Conservation (phyloP, 768 basidiomycete species). For the Amanita inopinata region DNA sequence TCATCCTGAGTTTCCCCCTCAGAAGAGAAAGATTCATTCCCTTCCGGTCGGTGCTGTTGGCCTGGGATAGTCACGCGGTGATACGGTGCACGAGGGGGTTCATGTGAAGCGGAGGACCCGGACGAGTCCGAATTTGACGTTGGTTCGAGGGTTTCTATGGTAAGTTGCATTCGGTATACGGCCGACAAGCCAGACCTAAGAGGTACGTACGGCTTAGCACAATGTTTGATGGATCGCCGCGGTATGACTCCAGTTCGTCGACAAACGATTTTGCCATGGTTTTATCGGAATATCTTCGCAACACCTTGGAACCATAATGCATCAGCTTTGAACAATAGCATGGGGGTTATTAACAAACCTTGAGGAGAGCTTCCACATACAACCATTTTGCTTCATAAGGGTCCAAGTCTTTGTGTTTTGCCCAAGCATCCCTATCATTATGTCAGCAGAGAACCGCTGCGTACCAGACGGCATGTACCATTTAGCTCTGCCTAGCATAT, state of each 20-base stretch:
- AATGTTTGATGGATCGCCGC: conserved; percentile 55
- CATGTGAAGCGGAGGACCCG: conserved; percentile 49
- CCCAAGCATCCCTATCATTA: conserved; percentile 80
- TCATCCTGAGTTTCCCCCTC: conserved; percentile 47
- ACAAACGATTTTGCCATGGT: conserved; percentile 68
- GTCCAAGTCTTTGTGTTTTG: conserved; percentile 80
- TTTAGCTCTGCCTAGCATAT: conserved; percentile 89
- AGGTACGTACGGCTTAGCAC: conserved; percentile 49
- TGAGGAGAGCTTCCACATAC: conserved; percentile 82
- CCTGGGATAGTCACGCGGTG: neutral
- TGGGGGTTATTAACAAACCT: conserved; percentile 35
- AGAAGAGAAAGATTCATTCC: conserved; percentile 22
- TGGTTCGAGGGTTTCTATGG: conserved; percentile 33
- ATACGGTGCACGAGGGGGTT: conserved; percentile 13
- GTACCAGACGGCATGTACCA: conserved; percentile 40
- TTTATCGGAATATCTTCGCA: conserved; percentile 77
- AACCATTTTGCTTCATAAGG: conserved; percentile 75
- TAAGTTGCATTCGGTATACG: neutral
- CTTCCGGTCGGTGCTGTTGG: conserved; percentile 14
- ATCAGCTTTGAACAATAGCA: neutral
- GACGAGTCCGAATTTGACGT: conserved; percentile 57
- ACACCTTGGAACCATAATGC: conserved; percentile 38
- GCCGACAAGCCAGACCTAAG: neutral
- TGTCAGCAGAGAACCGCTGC: conserved; percentile 7
- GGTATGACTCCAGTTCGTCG: conserved; percentile 68